These are phyloP conservation scores for Excoecaria agallocha DNA, from an alignment of 345 rosid species.

Conservation along the genomic window DNA sequence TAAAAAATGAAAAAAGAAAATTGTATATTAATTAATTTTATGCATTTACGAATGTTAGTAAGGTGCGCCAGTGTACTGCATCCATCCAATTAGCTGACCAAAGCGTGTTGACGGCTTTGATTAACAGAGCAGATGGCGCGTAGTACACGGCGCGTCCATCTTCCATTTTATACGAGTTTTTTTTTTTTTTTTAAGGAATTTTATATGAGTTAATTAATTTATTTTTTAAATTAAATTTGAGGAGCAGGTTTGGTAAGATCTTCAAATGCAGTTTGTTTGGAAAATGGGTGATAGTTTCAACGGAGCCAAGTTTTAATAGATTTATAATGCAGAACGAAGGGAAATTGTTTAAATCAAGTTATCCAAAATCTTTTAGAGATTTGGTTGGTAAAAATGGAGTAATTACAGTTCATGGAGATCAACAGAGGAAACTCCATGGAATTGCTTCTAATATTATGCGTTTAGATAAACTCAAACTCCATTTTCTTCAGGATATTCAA, in stretches of 20 bases:
- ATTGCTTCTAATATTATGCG: constrained; percentile 84
- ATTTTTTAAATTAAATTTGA: no score
- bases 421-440: constrained; percentile 69
- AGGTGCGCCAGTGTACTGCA: no score
- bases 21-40: no score
- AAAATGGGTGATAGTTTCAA: constrained; percentile 69
- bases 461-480: constrained; percentile 60
- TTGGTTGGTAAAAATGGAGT: constrained; percentile 84
- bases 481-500: constrained; percentile 64
- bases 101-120: neutral
- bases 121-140: no score
- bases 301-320: constrained; percentile 63
- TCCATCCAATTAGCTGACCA: no score
- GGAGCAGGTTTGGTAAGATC: constrained; percentile 62
- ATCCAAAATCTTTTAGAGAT: constrained; percentile 82
- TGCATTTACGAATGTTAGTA: no score
- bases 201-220: no score
- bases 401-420: constrained; percentile 74
- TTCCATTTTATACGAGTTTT: no score
- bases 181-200: no score
- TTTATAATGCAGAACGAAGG: constrained; percentile 83
- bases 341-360: constrained; percentile 71
- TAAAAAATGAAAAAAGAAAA: constrained; percentile 7
- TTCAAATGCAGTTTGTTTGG: constrained; percentile 80
- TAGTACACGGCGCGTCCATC: no score